Evolutionary conservation across 1,284 basidiomycete genomes (phyloP), one percentile per base, ranked within the genome.

Genomic region (Marasmius sp.): DNA sequence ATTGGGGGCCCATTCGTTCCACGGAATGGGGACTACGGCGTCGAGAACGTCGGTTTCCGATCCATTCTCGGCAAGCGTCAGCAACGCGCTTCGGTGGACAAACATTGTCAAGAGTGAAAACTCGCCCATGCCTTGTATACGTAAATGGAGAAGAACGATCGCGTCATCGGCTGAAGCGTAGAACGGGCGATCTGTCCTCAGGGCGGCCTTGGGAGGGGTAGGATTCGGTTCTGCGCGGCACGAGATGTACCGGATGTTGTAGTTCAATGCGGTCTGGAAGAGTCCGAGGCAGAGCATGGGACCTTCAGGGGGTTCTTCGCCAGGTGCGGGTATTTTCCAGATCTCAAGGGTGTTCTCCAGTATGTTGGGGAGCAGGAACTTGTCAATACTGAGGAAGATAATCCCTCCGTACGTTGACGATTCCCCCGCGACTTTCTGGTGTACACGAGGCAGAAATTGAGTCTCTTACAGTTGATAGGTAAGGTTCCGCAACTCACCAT

Each of bases 181-280:
- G 68, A 80, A 81, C 0, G 74, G 71, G n/a, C 33, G 54, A 12
- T 57, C 27, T 16, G 59, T 45, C 51, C 60, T 49, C 64, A 60
- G 33, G 58, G 58, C 22, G 54, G 37, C 51, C 53, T 50, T 52
- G 4, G 27, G 50, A 18, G 74, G 72, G 6, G 72, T 64, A 2
- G 80, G 81, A 61, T 81, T 82, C 2, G 82, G 82, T 64, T 83
- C 81, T 8, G 74, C 74, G 3, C 81, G 74, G 62, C 79, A 81
- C 4, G 74, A 71, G 50, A 82, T 73, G 37, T 65, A 70, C 16
- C 71, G 59, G 27, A 79, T 67, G 4, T 61, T 58, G 56, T 69
- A 61, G 47, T 67, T 60, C 33, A 69, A 59, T 7, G 63, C 60
- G 8, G 82, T 70, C 4, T 57, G 39, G 2, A 81, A 82, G 2